Conservation (phyloP, 257 asterid species). For the Forsythia suspensa region DNA sequence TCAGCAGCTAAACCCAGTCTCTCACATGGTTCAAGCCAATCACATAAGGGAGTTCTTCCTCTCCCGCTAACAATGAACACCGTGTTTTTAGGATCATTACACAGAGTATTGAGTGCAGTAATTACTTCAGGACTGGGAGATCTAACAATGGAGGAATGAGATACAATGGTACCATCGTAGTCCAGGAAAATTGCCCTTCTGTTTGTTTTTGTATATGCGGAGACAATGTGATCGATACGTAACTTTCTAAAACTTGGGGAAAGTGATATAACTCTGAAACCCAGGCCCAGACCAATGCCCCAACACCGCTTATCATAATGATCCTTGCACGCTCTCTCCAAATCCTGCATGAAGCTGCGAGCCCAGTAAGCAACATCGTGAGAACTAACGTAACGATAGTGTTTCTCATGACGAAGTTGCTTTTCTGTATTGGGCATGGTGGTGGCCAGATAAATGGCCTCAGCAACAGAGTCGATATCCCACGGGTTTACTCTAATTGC, state of each 20-base stretch:
- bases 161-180: conserved; percentile 92
- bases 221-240: conserved; percentile 64
- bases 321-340: conserved; percentile 82
- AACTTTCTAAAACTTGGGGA: conserved; percentile 86
- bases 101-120: conserved; percentile 51
- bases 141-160: conserved; percentile 60
- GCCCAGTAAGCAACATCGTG: conserved; percentile 93
- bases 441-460: conserved; percentile 69
- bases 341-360: conserved; percentile 80
- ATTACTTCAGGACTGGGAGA: conserved; percentile 73
- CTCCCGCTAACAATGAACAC: conserved; percentile 91
- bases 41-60: conserved; percentile 58
- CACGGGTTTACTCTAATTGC: conserved; percentile 94
- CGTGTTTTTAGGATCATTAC: conserved; percentile 69
- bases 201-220: conserved; percentile 60
- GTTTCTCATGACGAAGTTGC: conserved; percentile 83
- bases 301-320: conserved; percentile 83
- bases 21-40: conserved; percentile 82
- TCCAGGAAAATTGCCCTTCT: conserved; percentile 87
- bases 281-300: conserved; percentile 86
- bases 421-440: conserved; percentile 68
- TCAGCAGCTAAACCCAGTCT: conserved; percentile 86
- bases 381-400: conserved; percentile 83
- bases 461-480: conserved; percentile 88
- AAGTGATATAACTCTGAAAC: conserved; percentile 81